Percentiles rank a stretch among this genome's conserved stretches.
phyloP scores from a whole-genome alignment of 163 green algal species.

The Scenedesmus sp. region DNA sequence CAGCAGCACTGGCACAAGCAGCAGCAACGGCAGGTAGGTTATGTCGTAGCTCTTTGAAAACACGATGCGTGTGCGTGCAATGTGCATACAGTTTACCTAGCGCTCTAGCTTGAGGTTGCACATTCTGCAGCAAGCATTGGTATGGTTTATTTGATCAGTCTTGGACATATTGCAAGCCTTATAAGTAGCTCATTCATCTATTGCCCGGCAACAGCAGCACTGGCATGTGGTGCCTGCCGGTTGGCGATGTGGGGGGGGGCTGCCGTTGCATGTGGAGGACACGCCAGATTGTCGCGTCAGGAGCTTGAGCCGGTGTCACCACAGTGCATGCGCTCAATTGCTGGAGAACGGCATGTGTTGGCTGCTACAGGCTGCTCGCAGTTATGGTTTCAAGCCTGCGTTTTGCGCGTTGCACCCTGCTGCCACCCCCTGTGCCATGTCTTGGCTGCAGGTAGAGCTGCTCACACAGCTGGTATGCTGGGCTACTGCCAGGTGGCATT shows the following conservation, averaged over 20 bases:
- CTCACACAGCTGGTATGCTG: neutral
- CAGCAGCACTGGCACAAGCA: slow-evolving; percentile 18
- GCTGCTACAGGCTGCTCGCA: no score
- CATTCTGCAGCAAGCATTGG: no score
- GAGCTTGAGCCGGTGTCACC: no score
- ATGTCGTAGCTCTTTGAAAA: neutral
- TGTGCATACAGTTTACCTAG: neutral
- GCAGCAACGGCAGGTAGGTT: slow-evolving; percentile 14
- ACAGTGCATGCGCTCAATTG: no score
- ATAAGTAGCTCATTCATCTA: neutral
- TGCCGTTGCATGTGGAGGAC: no score
- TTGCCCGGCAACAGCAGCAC: neutral
- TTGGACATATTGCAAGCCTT: neutral
- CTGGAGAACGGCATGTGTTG: no score
- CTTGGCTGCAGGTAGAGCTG: neutral
- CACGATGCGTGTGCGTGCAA: neutral
- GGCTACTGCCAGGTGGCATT: slow-evolving; percentile 24
- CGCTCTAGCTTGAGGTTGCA: no score
- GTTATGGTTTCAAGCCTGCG: no score
- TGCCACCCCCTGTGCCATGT: neutral
- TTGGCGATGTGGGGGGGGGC: no score
- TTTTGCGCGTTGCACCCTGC: neutral
- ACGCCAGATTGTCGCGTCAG: no score
- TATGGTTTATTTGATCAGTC: no score
- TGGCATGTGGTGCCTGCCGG: neutral